Percentiles rank a stretch among this genome's conserved stretches.
phyloP scores from a whole-genome alignment of 1,139 yeast genomes.

The Candida smagusa region DNA sequence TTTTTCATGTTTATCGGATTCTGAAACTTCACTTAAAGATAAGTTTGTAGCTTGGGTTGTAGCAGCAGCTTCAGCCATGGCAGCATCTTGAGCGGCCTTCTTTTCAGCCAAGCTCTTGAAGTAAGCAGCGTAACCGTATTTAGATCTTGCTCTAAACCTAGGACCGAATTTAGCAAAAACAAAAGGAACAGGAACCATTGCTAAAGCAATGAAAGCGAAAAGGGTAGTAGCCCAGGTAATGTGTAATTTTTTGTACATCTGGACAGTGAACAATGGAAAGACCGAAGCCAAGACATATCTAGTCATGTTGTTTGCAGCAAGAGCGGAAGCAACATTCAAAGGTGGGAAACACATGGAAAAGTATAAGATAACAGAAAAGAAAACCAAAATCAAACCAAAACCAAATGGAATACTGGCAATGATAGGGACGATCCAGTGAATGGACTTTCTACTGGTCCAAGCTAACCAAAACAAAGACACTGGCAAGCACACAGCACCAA shows the following conservation, averaged over 20 bases:
- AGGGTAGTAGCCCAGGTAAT: slow-evolving; percentile 28
- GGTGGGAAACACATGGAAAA: slow-evolving; percentile 77
- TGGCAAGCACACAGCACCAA: slow-evolving; percentile 65
- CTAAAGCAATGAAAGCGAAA: slow-evolving; percentile 23
- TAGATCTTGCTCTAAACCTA: slow-evolving; percentile 18
- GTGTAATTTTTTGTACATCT: slow-evolving; percentile 38
- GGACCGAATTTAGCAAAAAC: slow-evolving; percentile 19
- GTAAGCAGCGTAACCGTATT: slow-evolving; percentile 51
- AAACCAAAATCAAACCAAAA: slow-evolving; percentile 67
- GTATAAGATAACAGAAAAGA: slow-evolving; percentile 70
- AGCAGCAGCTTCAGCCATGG: slow-evolving; percentile 9
- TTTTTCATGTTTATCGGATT: background rate
- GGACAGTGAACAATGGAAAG: slow-evolving; percentile 45
- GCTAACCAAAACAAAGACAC: slow-evolving; percentile 77
- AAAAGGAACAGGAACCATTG: slow-evolving; percentile 26
- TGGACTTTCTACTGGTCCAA: slow-evolving; percentile 62
- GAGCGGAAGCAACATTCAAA: slow-evolving; percentile 65
- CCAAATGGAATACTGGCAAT: slow-evolving; percentile 77
- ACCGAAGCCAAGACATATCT: slow-evolving; percentile 67
- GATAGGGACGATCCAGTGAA: slow-evolving; percentile 81
- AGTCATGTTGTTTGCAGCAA: slow-evolving; percentile 74
- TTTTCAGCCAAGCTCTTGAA: slow-evolving; percentile 28
- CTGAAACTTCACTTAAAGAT: background rate
- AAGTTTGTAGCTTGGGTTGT: slow-evolving; percentile 2
- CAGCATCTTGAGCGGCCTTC: slow-evolving; percentile 11